Evolutionary conservation across 768 basidiomycete genomes (phyloP).

Genomic region (Suillus luteus): DNA sequence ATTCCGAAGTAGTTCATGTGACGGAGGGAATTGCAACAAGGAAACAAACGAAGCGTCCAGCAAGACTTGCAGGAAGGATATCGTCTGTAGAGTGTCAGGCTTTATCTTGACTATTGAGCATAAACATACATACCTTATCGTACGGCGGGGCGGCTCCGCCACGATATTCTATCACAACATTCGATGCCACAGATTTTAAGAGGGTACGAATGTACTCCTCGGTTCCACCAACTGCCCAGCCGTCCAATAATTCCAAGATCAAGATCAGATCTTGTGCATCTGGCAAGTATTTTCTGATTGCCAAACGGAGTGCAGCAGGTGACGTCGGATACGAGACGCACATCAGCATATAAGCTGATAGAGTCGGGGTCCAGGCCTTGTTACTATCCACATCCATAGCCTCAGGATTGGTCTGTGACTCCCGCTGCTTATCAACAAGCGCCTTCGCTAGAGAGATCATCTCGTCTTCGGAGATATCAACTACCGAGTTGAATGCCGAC

Average conservation of each 20-base stretch:
- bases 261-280: constrained; percentile 41
- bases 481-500: constrained; percentile 52
- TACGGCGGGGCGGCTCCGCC: constrained; percentile 15
- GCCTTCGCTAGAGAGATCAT: constrained; percentile 53
- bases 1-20: constrained; percentile 42
- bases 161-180: not conserved
- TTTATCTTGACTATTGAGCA: constrained; percentile 54
- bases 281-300: constrained; percentile 43
- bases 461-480: constrained; percentile 68
- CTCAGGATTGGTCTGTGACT: constrained; percentile 17
- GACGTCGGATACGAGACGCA: constrained; percentile 46
- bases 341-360: constrained; percentile 39
- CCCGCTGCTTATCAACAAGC: constrained; percentile 43
- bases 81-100: constrained; percentile 41
- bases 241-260: constrained; percentile 30
- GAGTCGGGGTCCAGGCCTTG: constrained; percentile 32
- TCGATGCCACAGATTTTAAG: constrained; percentile 8
- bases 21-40: constrained; percentile 59
- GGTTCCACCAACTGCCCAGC: constrained; percentile 43
- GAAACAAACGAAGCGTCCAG: constrained; percentile 74
- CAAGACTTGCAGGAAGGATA: constrained; percentile 61
- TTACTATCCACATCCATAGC: constrained; percentile 42
- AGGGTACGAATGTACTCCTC: constrained; percentile 13
- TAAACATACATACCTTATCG: constrained; percentile 29
- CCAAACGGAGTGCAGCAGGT: constrained; percentile 40